Conservation (phyloP, 352 stramenopile genomes). For the Phytophthora pisi region DNA sequence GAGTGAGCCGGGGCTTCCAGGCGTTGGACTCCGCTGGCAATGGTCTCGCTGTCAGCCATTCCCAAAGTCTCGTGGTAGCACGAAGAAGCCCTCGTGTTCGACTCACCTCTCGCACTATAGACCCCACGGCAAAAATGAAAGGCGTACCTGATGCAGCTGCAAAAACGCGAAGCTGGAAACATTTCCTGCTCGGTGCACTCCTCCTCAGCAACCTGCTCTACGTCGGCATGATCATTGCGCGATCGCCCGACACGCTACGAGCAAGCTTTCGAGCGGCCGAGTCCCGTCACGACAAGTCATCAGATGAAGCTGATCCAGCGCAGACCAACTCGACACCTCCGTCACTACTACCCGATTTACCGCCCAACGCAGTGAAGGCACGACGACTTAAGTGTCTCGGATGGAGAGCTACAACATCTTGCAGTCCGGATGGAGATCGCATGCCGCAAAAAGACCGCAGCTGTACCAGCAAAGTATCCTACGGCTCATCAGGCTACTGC, state of each 20-base stretch:
- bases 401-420: slow-evolving; percentile 57
- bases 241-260: slow-evolving; percentile 10
- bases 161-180: slow-evolving; percentile 6
- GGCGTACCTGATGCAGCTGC: neutral
- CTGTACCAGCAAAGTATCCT: slow-evolving; percentile 43
- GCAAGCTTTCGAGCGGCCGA: neutral
- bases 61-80: neutral
- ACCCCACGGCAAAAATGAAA: neutral
- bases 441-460: slow-evolving; percentile 44
- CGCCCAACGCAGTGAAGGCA: neutral
- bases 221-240: slow-evolving; percentile 9
- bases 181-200: slow-evolving; percentile 10
- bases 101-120: neutral
- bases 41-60: neutral
- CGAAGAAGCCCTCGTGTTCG: neutral
- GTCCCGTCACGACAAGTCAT: slow-evolving; percentile 1
- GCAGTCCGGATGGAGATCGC: slow-evolving; percentile 44
- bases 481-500: slow-evolving; percentile 57
- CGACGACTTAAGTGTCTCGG: slow-evolving; percentile 51
- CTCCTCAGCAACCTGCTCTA: slow-evolving; percentile 13
- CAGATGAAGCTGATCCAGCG: neutral
- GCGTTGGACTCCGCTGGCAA: neutral
- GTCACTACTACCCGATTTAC: neutral
- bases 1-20: slow-evolving; percentile 1
- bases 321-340: neutral